Percentiles rank a stretch among this genome's conserved stretches.
Evolutionary conservation across 805 yeast species (phyloP).

Genomic region (Starmerella sp.): DNA sequence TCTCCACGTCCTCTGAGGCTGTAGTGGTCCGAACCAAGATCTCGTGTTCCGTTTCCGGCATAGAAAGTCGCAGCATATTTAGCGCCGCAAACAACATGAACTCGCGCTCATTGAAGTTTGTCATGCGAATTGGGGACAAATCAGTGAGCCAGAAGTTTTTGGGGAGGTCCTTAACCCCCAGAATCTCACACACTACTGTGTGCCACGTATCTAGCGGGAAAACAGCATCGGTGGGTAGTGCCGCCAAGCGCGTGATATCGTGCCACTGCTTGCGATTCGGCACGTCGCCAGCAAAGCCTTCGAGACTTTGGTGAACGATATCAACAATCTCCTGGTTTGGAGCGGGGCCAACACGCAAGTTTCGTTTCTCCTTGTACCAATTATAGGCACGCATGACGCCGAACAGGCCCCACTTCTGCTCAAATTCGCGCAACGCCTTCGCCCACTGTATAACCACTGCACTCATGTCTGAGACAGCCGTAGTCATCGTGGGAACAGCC

Average conservation of each 20-base stretch:
- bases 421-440: not conserved
- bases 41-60: not conserved
- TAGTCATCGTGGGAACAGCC: conserved; percentile 80
- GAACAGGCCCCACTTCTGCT: not conserved
- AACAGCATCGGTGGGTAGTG: not conserved
- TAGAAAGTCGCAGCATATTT: conserved; percentile 1
- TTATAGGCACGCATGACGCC: not conserved
- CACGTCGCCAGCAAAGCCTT: not conserved
- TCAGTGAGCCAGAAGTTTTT: conserved; percentile 20
- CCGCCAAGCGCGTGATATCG: not conserved
- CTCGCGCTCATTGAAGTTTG: conserved; percentile 8
- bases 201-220: conserved; percentile 14
- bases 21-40: not conserved
- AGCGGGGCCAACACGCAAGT: not conserved
- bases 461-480: conserved; percentile 17
- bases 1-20: not conserved
- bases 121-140: conserved; percentile 15
- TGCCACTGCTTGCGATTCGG: conserved; percentile 5
- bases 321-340: not conserved
- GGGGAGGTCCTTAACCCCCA: not conserved
- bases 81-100: conserved; percentile 4
- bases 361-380: not conserved
- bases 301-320: not conserved
- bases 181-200: not conserved
- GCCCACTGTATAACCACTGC: not conserved